Conservation (phyloP, 2,329 filamentous ascomycete genomes). For the Knufia fluminis region DNA sequence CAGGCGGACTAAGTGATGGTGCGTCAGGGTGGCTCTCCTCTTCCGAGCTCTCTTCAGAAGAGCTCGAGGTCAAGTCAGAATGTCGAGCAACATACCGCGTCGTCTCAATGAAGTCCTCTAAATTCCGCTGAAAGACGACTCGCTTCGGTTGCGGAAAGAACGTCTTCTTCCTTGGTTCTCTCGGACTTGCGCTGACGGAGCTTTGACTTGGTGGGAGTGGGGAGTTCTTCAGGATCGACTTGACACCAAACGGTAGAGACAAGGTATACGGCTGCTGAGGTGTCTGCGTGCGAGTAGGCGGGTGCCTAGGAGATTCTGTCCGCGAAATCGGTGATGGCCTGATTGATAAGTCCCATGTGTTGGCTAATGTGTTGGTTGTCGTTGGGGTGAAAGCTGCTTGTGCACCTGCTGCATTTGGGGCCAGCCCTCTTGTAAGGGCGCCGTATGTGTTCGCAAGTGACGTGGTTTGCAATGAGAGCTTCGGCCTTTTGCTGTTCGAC, state of each 20-base stretch:
- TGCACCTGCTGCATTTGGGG: slow-evolving; percentile 45
- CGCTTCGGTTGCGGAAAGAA: slow-evolving; percentile 49
- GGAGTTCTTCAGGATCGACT: slow-evolving; percentile 41
- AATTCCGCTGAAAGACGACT: slow-evolving; percentile 46
- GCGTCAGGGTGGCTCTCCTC: slow-evolving; percentile 3
- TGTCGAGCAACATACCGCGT: slow-evolving; percentile 47
- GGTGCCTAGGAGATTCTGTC: slow-evolving; percentile 27
- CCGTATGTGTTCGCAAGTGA: slow-evolving; percentile 43
- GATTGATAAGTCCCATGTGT: slow-evolving; percentile 44
- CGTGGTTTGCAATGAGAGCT: slow-evolving; percentile 52
- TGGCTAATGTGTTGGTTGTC: slow-evolving; percentile 52
- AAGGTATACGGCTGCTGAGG: slow-evolving; percentile 28
- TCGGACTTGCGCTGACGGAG: slow-evolving; percentile 31
- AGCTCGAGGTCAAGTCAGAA: slow-evolving; percentile 38
- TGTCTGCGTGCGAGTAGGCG: slow-evolving; percentile 4
- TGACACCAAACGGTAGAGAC: slow-evolving; percentile 35
- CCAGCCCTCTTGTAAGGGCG: slow-evolving; percentile 44
- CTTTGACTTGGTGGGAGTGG: slow-evolving; percentile 31
- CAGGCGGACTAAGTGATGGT: background rate
- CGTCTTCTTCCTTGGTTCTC: slow-evolving; percentile 30
- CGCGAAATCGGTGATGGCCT: slow-evolving; percentile 31
- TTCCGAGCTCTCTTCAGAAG: slow-evolving; percentile 13
- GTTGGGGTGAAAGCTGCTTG: slow-evolving; percentile 46
- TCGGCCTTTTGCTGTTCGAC: slow-evolving; percentile 37
- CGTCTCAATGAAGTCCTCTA: slow-evolving; percentile 52